Conservation (phyloP, 176 grass and related monocot species). For the Neostapfia colusana region DNA sequence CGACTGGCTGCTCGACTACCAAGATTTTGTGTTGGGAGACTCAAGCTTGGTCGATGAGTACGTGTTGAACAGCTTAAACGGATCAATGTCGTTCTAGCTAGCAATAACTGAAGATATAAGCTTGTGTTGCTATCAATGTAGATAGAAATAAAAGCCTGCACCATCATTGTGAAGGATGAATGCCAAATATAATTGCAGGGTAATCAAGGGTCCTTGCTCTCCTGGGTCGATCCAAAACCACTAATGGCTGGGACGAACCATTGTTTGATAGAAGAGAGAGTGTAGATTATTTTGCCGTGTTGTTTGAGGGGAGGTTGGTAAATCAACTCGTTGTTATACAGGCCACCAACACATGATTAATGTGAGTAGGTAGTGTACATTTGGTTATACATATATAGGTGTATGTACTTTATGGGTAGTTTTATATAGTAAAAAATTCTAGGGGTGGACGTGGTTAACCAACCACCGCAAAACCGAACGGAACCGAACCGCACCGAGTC, state of each 20-base stretch:
- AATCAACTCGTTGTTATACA: slow-evolving; percentile 28
- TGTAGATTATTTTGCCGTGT: slow-evolving; percentile 24
- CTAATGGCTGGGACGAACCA: slow-evolving; percentile 24
- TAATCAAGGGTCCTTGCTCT: slow-evolving; percentile 10
- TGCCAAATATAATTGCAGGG: not conserved
- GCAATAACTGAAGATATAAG: slow-evolving; percentile 28
- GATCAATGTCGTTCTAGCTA: slow-evolving; percentile 40
- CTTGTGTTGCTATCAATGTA: slow-evolving; percentile 42
- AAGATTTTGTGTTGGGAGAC: slow-evolving; percentile 53
- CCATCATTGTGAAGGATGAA: slow-evolving; percentile 14
- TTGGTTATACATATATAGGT: not conserved
- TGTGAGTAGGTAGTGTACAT: not conserved
- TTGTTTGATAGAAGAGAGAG: slow-evolving; percentile 10
- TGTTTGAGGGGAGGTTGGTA: slow-evolving; percentile 14
- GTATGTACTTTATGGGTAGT: not conserved
- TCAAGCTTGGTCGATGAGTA: slow-evolving; percentile 31
- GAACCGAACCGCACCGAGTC: no score
- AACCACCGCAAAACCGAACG: no score
- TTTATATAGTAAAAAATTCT: no score
- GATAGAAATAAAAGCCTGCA: slow-evolving; percentile 25
- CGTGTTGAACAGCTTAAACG: slow-evolving; percentile 48
- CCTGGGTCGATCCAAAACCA: slow-evolving; percentile 1
- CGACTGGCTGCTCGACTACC: slow-evolving; percentile 88
- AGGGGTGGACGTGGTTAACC: no score
- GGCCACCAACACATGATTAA: slow-evolving; percentile 11